Percentiles rank a stretch among this genome's conserved stretches.
These are phyloP conservation scores for Lasiosphaeriaceae sp. DNA, from an alignment of 495 filamentous ascomycete genomes.

Conservation along the genomic window DNA sequence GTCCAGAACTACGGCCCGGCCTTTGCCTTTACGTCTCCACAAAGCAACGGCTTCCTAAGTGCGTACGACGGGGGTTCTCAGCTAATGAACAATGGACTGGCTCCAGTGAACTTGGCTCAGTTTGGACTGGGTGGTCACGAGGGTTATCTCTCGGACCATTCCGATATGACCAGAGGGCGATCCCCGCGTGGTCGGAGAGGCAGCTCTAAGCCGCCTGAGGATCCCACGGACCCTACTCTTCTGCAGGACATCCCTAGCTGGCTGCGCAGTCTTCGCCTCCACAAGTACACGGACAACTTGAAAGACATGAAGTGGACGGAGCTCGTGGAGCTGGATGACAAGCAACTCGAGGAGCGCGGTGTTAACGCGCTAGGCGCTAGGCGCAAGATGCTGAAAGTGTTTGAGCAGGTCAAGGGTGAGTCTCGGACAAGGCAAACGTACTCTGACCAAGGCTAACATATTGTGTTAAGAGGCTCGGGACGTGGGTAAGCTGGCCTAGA, in stretches of 20 bases:
- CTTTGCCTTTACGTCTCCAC: conserved; percentile 80
- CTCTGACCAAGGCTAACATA: neutral
- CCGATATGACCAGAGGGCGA: conserved; percentile 81
- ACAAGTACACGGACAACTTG: conserved; percentile 98
- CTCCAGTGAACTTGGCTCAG: conserved; percentile 67
- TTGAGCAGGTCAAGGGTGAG: conserved; percentile 84
- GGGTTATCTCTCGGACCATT: conserved; percentile 93
- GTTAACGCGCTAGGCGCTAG: conserved; percentile 93
- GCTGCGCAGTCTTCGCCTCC: conserved; percentile 89
- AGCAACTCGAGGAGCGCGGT: conserved; percentile 85
- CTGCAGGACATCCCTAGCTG: conserved; percentile 95
- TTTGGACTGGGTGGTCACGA: conserved; percentile 66
- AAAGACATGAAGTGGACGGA: conserved; percentile 98
- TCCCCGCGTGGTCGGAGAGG: conserved; percentile 90
- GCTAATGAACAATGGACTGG: conserved; percentile 70
- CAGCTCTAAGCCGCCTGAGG: conserved; percentile 95
- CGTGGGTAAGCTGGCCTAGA: neutral
- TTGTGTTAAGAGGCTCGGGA: conserved; percentile 4
- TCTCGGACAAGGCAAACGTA: neutral
- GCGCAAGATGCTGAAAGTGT: conserved; percentile 98
- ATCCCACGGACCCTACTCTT: conserved; percentile 86
- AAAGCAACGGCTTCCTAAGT: conserved; percentile 91
- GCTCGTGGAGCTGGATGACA: conserved; percentile 85
- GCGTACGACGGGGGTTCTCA: conserved; percentile 76
- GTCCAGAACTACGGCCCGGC: conserved; percentile 65